Evolutionary conservation across 2,329 filamentous ascomycete genomes (phyloP), one percentile per base, ranked within the genome.

Genomic region (Ilyonectria sp.): DNA sequence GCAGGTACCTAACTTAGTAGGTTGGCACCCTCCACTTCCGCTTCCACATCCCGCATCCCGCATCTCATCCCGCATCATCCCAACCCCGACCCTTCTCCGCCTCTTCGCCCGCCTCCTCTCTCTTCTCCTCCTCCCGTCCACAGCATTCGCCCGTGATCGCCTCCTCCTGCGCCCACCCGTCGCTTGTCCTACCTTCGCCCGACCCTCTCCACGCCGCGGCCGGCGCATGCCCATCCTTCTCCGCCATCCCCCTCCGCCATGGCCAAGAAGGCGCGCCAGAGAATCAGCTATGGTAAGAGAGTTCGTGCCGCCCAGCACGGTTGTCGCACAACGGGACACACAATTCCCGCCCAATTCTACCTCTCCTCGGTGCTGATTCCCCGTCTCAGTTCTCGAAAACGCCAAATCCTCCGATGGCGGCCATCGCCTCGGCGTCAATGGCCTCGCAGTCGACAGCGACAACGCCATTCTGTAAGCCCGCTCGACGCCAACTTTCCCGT

Each of bases 401-500:
- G 86, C 86, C 70, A 86, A 87, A 75, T 85, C 86, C 49, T 87
- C 87, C 55, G 84, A 82, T 50, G 94, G 94, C 73, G 95, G 95
- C 65, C 96, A 99, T 85, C 89, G 95, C 75, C 90, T 98, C 63
- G 96, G 96, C 71, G 94, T 99, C 75, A 98, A 98, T 86, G 95
- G 95, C 70, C 89, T 99, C 68, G 94, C 94, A 59, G 91, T 98
- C 71, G 96, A 98, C 82, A 86, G 87, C 69, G 87, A 92, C 73
- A 93, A 93, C 80, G 93, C 92, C 63, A 94, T 97, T 69, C 87
- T 99, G 94, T 98, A 86, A 86, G 92, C 78, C 43, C 49, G 15
- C 46, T 47, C 43, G 17, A 19, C 49, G 44, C 33, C 57, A 31
- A 33, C 63, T 50, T 47, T 11, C 68, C 57, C 67, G 6, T n/a